Evolutionary conservation across 768 basidiomycete species (phyloP), one percentile per base, ranked within the genome.

Genomic region (Tricholoma hemisulphureum): DNA sequence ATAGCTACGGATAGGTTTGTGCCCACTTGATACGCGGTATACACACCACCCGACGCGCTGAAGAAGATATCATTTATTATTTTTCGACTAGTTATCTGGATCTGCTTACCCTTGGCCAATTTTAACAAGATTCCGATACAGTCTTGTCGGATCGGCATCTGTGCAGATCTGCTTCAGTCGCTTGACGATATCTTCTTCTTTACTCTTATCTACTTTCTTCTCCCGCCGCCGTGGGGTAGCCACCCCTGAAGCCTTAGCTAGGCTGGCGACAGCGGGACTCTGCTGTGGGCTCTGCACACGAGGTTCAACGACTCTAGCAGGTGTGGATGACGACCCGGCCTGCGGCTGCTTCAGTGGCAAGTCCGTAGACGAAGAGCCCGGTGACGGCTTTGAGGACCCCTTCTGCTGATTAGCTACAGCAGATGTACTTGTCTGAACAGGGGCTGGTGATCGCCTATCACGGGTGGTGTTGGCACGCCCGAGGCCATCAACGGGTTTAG

Each of bases 21-120:
- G 39, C 95, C 95, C 60, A 96, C 91, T 77, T 98, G 95, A 69
- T 97, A 97, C 14, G 96, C 96, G 11, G 95, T 98, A 75, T 97
- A 99, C 2, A 98, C 97, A 63, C 96, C 96, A 37, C 97, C 96
- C 18, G 93, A 96, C 14, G 97, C 96, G 58, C 94, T 95, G 69
- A 20, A 16, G 13, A 60, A 16, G n/a, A 28, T 26, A 18, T 53
- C n/a, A 18, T 58, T 58, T 60, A 56, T 24, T 55, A 58, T 26
- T 37, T 20, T 49, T 2, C 37, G 53, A 46, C 29, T 34, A 43
- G 53, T 52, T 56, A 57, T 59, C 51, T 21, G 24, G 24, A 56
- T 61, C 21, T 14, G 66, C 89, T 68, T 65, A 96, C 94, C 96
- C 97, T 73, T 98, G 96, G 37, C 96, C 97, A 68, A 98, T 97